Base-by-base conservation (phyloP, 352 stramenopile species). In the Pythium myriotylum region DNA sequence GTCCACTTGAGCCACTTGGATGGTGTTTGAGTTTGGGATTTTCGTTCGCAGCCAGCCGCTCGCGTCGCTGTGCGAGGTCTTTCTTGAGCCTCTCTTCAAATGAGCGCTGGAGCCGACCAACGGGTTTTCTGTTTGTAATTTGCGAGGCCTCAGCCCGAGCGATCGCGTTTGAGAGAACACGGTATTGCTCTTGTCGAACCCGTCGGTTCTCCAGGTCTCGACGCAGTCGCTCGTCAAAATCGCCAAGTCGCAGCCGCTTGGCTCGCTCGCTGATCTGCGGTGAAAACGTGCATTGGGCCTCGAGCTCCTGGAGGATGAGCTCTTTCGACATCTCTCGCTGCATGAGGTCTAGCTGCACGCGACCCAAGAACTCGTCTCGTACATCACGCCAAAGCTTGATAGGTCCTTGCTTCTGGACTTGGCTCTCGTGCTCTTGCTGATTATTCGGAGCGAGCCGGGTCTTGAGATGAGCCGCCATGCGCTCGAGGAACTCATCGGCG, bases 331-430 rank as follows among this genome's bases (percentile, higher is more conserved):
- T 52, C 50, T 77, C 70, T 12, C 83, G 80, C 42, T 82, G 81
- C 54, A 72, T 52, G 48, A 84, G 43, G 68, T 92, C 83, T 20
- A 87, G 54, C 49, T 88, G 78, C 23, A 92, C 62, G 19, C 83
- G 83, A 7, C 75, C 77, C 3, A 92, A 64, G 42, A 92, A 90
- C 45, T 84, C 79, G 27, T 86, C 76, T 13, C 78, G 74, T 3
- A 90, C 76, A 32, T 85, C 63, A 13, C 67, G 53, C 83, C 81
- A 89, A 14, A 43, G n/a, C 45, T 29, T 65, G 50, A 19, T 43
- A n/a, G 37, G 20, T 33, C 26, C 29, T 33, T n/a, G 19, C 22
- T 26, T 35, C n/a, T 7, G 24, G 20, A n/a, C 23, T 7, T 4
- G 4, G 1, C 9, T 2, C 0, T 53, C 53, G 26, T 68, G 35